These are phyloP conservation scores for Claviceps sp. DNA, from an alignment of 2,329 filamentous ascomycete species.

Conservation along the genomic window DNA sequence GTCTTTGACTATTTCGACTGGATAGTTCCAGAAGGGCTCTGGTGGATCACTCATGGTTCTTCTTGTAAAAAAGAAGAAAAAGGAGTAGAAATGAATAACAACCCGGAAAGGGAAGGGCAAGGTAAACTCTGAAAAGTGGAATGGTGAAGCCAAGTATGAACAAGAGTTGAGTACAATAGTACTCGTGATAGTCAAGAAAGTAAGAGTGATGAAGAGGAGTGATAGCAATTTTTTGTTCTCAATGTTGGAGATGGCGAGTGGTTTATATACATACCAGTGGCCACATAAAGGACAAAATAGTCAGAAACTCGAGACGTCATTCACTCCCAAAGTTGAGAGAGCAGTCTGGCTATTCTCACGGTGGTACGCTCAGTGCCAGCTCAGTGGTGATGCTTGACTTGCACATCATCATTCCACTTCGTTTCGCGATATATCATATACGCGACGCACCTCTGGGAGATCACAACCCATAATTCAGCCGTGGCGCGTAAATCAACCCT, in stretches of 20 bases:
- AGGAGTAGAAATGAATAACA: too few relatives aligned
- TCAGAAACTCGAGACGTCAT: not conserved
- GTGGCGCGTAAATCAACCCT: not conserved
- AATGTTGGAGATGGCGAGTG: not conserved
- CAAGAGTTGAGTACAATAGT: not conserved
- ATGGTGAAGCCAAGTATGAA: not conserved
- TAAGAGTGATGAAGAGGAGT: too few relatives aligned
- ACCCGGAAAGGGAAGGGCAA: too few relatives aligned
- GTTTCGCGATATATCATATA: not conserved
- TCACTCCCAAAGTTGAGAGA: not conserved
- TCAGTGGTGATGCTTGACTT: not conserved
- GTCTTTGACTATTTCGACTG: not conserved
- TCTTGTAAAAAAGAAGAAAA: not conserved
- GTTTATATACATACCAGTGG: not conserved
- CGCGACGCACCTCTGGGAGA: not conserved
- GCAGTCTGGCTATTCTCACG: not conserved
- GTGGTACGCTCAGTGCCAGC: not conserved
- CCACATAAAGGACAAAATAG: not conserved
- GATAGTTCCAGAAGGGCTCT: slow-evolving; percentile 1
- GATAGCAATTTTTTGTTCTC: too few relatives aligned
- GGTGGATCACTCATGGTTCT: slow-evolving; percentile 1
- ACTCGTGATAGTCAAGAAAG: too few relatives aligned
- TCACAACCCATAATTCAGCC: not conserved
- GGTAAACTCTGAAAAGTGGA: not conserved
- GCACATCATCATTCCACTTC: not conserved